A percentile compares a stretch with the other conserved stretches of the same genome.
These are phyloP conservation scores for Botrytis cinerea DNA, from an alignment of 2,329 filamentous ascomycete genomes.

Conservation along the genomic window DNA sequence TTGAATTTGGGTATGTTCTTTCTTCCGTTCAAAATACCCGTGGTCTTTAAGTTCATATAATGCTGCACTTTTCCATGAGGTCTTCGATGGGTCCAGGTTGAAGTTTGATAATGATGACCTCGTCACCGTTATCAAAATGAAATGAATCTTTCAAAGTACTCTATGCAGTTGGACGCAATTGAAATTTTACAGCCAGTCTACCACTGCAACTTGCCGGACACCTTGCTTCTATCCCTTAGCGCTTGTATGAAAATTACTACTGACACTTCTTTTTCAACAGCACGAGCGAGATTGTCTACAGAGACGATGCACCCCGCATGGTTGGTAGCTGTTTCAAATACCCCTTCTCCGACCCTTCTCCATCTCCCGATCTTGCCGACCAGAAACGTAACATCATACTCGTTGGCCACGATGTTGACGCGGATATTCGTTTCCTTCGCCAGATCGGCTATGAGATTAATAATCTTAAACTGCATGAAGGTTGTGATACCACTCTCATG, in stretches of 20 bases:
- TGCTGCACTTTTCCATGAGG: too few relatives aligned
- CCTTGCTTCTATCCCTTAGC: neutral
- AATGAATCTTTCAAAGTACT: neutral
- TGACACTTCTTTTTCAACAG: slow-evolving; percentile 38
- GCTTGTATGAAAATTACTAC: neutral
- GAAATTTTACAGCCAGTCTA: neutral
- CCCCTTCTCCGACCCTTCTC: slow-evolving; percentile 50
- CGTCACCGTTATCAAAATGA: neutral
- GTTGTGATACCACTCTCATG: slow-evolving; percentile 72
- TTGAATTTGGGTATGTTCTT: slow-evolving; percentile 68
- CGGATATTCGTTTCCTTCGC: slow-evolving; percentile 69
- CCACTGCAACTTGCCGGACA: too few relatives aligned
- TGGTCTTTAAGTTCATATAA: neutral
- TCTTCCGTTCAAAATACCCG: neutral
- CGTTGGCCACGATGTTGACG: slow-evolving; percentile 71
- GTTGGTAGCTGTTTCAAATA: slow-evolving; percentile 58
- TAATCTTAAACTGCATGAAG: slow-evolving; percentile 57
- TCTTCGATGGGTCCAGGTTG: too few relatives aligned
- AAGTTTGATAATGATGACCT: neutral
- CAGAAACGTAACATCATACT: slow-evolving; percentile 64
- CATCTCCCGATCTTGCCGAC: slow-evolving; percentile 9
- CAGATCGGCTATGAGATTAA: slow-evolving; percentile 63
- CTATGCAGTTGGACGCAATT: neutral
- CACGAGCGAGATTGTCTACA: slow-evolving; percentile 54
- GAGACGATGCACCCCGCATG: slow-evolving; percentile 47